A percentile compares a stretch with the other conserved stretches of the same genome.
Conservation (phyloP, 805 yeast species). For the Cyberlindnera saturnus region DNA sequence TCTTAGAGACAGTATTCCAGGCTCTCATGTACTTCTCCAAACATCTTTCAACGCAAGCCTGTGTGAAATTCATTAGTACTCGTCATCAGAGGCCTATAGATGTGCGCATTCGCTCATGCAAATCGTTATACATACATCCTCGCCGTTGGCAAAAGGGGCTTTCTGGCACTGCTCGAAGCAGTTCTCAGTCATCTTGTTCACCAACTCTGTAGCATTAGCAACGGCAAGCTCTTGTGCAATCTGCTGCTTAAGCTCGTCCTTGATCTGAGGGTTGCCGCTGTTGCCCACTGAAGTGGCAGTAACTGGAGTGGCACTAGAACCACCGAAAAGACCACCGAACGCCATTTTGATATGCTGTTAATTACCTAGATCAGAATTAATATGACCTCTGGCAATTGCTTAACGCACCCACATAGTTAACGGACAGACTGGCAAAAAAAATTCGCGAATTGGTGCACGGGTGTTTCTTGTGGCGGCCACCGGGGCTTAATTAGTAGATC, state of each 20-base stretch:
- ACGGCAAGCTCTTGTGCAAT: constrained; percentile 80
- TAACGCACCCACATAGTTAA: too few relatives aligned
- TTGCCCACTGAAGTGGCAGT: constrained; percentile 16
- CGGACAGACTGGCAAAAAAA: too few relatives aligned
- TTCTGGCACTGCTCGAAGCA: constrained; percentile 77
- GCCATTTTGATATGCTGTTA: constrained; percentile 16
- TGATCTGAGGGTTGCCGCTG: constrained; percentile 25
- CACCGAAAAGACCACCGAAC: constrained; percentile 25
- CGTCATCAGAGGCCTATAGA: neutral
- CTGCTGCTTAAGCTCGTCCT: constrained; percentile 60
- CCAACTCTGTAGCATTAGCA: constrained; percentile 86
- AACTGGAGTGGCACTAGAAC: constrained; percentile 19
- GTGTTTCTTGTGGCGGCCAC: too few relatives aligned
- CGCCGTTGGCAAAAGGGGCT: constrained; percentile 52
- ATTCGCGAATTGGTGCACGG: too few relatives aligned
- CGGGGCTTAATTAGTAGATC: too few relatives aligned
- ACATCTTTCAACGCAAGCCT: constrained; percentile 67
- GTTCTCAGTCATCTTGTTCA: constrained; percentile 77
- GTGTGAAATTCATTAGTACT: constrained; percentile 1
- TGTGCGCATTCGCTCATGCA: neutral
- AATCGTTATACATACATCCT: constrained; percentile 32
- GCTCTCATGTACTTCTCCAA: constrained; percentile 83
- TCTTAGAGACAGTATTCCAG: constrained; percentile 79
- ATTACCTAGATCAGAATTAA: neutral
- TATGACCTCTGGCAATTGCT: too few relatives aligned